Evolutionary conservation across 2,329 filamentous ascomycete genomes (phyloP).

Genomic region (Colletotrichum scovillei): DNA sequence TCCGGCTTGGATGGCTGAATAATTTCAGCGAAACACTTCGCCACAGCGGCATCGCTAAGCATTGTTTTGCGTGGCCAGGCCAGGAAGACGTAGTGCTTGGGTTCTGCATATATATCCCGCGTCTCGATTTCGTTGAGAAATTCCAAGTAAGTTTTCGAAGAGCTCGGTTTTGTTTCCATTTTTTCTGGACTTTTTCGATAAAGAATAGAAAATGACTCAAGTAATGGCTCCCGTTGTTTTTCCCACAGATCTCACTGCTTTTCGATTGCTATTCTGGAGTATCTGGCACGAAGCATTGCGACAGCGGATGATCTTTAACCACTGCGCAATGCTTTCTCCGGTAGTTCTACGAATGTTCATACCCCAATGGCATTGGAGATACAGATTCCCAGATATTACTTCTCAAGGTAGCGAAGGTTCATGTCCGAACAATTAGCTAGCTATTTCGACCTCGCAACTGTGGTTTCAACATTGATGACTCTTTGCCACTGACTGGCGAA

Average conservation of each 20-base stretch:
- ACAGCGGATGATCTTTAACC: not conserved
- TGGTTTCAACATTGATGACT: not conserved
- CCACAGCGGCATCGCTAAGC: not conserved
- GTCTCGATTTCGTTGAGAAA: not conserved
- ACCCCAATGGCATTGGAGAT: not conserved
- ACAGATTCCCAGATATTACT: not conserved
- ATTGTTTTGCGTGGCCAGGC: not conserved
- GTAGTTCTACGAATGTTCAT: not conserved
- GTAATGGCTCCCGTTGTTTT: not conserved
- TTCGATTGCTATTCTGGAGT: not conserved
- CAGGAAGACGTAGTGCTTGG: conserved; percentile 8
- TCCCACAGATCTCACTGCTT: not conserved
- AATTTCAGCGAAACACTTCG: not conserved
- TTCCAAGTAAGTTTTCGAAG: not conserved
- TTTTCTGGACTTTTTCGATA: not conserved
- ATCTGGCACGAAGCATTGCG: not conserved
- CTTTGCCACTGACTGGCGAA: not conserved
- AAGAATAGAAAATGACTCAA: not conserved
- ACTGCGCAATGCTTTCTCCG: not conserved
- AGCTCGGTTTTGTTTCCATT: not conserved
- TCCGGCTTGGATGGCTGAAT: not conserved
- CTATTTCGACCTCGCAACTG: not conserved
- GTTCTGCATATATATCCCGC: not conserved
- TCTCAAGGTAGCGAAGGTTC: not conserved
- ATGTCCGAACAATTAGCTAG: not conserved